Evolutionary conservation across 352 stramenopile species (phyloP).

Genomic region (Phytophthora colocasiae): DNA sequence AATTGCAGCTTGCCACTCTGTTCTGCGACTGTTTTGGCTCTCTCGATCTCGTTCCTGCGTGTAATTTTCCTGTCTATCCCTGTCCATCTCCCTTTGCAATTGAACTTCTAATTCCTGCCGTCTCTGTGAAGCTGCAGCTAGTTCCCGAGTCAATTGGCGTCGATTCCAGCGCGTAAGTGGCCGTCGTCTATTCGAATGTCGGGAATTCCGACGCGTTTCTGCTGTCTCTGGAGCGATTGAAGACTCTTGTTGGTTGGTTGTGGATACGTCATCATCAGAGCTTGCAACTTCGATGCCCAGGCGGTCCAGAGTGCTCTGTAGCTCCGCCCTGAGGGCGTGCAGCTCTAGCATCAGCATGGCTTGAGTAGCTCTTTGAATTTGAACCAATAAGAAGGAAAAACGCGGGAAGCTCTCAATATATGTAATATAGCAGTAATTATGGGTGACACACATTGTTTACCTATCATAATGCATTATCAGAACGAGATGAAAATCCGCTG

Average conservation of each 20-base stretch:
- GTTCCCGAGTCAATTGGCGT: constrained; percentile 45
- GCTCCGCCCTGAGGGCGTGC: constrained; percentile 65
- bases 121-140: constrained; percentile 40
- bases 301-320: constrained; percentile 56
- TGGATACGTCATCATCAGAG: neutral
- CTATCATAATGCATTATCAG: neutral
- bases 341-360: constrained; percentile 53
- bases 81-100: constrained; percentile 40
- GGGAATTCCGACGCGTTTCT: neutral
- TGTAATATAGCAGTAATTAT: neutral
- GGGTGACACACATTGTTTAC: neutral
- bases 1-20: constrained; percentile 48
- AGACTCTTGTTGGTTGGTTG: neutral
- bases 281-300: constrained; percentile 24
- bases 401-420: constrained; percentile 22
- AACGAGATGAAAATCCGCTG: constrained; percentile 31
- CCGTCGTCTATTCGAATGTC: neutral
- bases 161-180: constrained; percentile 34
- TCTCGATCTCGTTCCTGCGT: constrained; percentile 14
- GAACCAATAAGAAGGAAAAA: constrained; percentile 22
- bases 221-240: neutral
- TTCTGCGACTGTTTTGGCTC: constrained; percentile 8
- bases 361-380: constrained; percentile 29
- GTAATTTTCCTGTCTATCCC: constrained; percentile 15
- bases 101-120: constrained; percentile 47